A percentile compares a stretch with the other conserved stretches of the same genome.
phyloP scores from a whole-genome alignment of 768 basidiomycete species.

The Pleurotus giganteus region DNA sequence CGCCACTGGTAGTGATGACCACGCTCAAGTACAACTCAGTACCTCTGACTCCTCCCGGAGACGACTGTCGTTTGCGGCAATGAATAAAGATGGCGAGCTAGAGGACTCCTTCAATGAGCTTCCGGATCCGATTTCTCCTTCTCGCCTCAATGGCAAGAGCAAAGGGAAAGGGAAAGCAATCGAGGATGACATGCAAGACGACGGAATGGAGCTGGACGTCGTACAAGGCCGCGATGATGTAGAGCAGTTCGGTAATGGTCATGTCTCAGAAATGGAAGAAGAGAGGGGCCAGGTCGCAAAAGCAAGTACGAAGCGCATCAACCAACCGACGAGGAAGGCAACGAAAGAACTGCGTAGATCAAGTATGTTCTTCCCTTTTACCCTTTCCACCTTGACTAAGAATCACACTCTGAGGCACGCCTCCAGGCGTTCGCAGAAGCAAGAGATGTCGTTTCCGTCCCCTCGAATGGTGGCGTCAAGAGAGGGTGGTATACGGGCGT shows the following conservation, averaged over 20 bases:
- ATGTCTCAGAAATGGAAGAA: constrained; percentile 28
- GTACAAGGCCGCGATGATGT: constrained; percentile 30
- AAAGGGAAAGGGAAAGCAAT: constrained; percentile 21
- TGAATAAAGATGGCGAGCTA: constrained; percentile 46
- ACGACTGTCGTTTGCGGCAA: constrained; percentile 43
- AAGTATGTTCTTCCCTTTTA: constrained; percentile 20
- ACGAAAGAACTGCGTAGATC: constrained; percentile 40
- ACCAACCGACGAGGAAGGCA: constrained; percentile 1
- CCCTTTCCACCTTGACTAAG: background rate
- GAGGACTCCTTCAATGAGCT: constrained; percentile 25
- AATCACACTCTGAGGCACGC: constrained; percentile 23
- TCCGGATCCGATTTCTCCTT: constrained; percentile 13
- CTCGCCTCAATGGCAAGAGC: constrained; percentile 36
- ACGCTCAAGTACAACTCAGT: constrained; percentile 22
- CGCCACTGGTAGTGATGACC: constrained; percentile 25
- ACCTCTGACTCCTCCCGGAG: background rate
- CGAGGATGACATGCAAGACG: constrained; percentile 43
- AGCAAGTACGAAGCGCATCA: constrained; percentile 15
- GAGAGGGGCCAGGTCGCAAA: constrained; percentile 20
- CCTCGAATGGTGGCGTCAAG: constrained; percentile 91
- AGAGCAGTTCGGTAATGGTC: constrained; percentile 20
- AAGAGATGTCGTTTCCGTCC: constrained; percentile 67
- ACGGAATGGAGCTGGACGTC: constrained; percentile 42
- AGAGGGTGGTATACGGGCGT: constrained; percentile 81
- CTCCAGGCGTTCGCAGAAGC: constrained; percentile 67